A percentile compares a stretch with the other conserved stretches of the same genome.
phyloP scores from a whole-genome alignment of 345 rosid genomes.

The Carallia pectinifolia region DNA sequence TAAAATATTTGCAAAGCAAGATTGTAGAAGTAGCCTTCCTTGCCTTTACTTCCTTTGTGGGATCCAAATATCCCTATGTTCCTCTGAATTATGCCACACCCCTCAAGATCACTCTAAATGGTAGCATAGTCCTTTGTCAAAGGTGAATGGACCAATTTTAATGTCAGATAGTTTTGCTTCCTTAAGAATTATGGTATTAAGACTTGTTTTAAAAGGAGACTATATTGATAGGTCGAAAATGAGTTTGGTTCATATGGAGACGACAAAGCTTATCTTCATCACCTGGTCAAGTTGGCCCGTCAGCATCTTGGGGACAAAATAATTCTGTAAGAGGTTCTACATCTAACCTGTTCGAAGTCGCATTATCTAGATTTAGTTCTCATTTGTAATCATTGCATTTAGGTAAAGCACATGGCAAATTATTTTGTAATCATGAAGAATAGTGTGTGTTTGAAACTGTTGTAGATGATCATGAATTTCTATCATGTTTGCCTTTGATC shows the following conservation, averaged over 20 bases:
- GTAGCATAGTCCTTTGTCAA: background rate
- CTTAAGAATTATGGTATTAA: background rate
- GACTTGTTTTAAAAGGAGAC: background rate
- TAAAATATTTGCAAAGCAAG: too few relatives aligned
- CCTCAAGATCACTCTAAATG: background rate
- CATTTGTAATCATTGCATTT: background rate
- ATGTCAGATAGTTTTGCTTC: slow-evolving; percentile 10
- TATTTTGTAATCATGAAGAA: too few relatives aligned
- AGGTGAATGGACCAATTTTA: background rate
- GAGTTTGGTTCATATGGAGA: slow-evolving; percentile 95
- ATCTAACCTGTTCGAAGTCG: background rate
- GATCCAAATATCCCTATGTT: background rate
- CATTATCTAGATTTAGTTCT: background rate
- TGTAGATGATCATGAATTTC: too few relatives aligned
- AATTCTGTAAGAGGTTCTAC: slow-evolving; percentile 56
- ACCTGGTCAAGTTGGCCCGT: slow-evolving; percentile 60
- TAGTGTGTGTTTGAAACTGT: too few relatives aligned
- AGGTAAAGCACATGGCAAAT: too few relatives aligned
- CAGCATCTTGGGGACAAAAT: slow-evolving; percentile 57
- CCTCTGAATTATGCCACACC: background rate
- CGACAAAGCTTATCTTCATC: slow-evolving; percentile 76
- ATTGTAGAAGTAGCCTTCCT: too few relatives aligned
- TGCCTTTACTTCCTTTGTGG: too few relatives aligned
- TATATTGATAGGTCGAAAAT: slow-evolving; percentile 74
- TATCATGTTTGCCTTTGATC: too few relatives aligned